Conservation (phyloP, 139 green algal species). For the Haematococcus sp. region DNA sequence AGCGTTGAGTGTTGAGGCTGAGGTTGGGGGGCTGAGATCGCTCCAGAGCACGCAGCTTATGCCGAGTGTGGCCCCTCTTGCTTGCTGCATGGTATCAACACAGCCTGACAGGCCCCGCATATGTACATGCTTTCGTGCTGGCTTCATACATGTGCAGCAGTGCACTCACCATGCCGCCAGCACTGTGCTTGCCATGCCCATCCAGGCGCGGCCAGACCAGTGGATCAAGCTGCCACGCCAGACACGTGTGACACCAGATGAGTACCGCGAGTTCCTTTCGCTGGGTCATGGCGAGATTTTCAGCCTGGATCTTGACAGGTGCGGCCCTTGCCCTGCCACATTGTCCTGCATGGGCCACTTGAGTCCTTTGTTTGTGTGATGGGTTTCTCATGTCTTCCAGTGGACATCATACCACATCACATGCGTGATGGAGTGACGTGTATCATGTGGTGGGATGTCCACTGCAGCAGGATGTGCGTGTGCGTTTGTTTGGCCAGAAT, state of each 20-base stretch:
- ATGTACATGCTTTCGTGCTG: background rate
- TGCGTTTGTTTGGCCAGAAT: too few species aligned
- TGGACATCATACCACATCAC: too few species aligned
- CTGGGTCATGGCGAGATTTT: constrained; percentile 90
- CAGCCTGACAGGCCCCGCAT: background rate
- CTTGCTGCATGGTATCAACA: too few species aligned
- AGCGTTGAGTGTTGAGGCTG: background rate
- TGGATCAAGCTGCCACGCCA: constrained; percentile 81
- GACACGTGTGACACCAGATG: constrained; percentile 75
- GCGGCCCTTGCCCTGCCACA: constrained; percentile 1
- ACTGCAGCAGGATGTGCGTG: too few species aligned
- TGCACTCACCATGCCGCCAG: background rate
- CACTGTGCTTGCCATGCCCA: constrained; percentile 54
- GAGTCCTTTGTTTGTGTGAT: background rate
- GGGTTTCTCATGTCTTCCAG: background rate
- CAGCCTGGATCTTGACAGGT: constrained; percentile 74
- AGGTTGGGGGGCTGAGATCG: too few species aligned
- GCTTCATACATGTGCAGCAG: background rate
- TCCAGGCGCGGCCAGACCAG: constrained; percentile 47
- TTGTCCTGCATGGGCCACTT: background rate
- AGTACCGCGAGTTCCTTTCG: constrained; percentile 87
- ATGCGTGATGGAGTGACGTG: too few species aligned
- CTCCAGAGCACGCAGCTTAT: too few species aligned
- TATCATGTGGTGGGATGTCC: background rate
- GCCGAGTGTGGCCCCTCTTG: too few species aligned